These are phyloP conservation scores for Seiridium cupressi DNA, from an alignment of 2,329 filamentous ascomycete genomes.

Conservation along the genomic window DNA sequence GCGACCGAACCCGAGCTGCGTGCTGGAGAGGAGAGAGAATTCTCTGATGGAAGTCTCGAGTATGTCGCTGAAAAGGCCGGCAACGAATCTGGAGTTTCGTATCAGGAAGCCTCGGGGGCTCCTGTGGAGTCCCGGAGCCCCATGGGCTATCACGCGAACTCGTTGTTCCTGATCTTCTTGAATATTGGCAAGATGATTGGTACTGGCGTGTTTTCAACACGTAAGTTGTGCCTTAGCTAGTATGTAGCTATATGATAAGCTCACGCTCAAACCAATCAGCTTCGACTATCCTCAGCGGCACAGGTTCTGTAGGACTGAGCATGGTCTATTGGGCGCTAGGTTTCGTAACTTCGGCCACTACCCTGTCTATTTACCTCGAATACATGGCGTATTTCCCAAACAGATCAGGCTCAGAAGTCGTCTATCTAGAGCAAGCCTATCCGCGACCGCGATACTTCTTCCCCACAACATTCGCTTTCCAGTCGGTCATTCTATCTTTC, in stretches of 20 bases:
- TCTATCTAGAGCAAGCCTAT: conserved; percentile 67
- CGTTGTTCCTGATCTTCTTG: conserved; percentile 55
- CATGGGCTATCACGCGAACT: conserved; percentile 57
- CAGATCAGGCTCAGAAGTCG: conserved; percentile 63
- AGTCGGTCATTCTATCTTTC: conserved; percentile 63
- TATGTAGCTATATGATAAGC: neutral
- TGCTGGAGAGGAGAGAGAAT: neutral
- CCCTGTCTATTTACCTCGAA: conserved; percentile 61
- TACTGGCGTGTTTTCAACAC: conserved; percentile 63
- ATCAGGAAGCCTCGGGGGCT: conserved; percentile 61
- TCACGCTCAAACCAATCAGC: neutral
- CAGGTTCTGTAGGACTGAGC: conserved; percentile 62
- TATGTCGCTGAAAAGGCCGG: conserved; percentile 29
- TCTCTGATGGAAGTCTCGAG: neutral
- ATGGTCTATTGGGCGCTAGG: conserved; percentile 68
- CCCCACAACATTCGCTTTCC: conserved; percentile 62
- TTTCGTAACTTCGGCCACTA: conserved; percentile 53
- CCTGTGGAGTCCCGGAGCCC: conserved; percentile 59
- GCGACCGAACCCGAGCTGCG: neutral
- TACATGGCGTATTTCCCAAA: conserved; percentile 65
- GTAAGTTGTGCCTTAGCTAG: no score
- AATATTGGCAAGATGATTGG: conserved; percentile 64
- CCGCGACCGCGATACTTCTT: conserved; percentile 64
- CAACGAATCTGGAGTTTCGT: conserved; percentile 48
- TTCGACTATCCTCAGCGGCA: conserved; percentile 50